phyloP scores from a whole-genome alignment of 192 early-diverging fungal genomes.

The Phlyctochytrium planicorne region DNA sequence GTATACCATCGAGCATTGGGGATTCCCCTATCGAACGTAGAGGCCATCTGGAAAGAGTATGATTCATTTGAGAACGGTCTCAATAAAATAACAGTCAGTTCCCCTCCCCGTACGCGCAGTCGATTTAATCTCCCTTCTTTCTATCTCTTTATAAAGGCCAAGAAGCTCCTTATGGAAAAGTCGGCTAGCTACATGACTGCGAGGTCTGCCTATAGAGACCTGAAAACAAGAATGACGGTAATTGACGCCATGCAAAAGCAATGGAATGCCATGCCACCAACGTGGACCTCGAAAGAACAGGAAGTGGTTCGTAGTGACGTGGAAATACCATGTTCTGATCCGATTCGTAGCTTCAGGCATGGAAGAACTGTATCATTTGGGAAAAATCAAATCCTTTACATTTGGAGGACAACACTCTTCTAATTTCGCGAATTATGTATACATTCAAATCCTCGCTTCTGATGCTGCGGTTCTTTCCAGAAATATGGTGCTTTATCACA shows the following conservation, averaged over 20 bases:
- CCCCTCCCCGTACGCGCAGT: too few relatives aligned
- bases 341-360: conserved; percentile 42
- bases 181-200: conserved; percentile 94
- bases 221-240: conserved; percentile 72
- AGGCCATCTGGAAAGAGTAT: conserved; percentile 94
- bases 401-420: conserved; percentile 57
- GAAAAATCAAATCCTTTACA: conserved; percentile 84
- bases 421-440: conserved; percentile 74
- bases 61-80: conserved; percentile 84
- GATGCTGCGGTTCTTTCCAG: conserved; percentile 81
- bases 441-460: conserved; percentile 86
- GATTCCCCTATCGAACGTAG: conserved; percentile 84
- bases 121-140: too few relatives aligned
- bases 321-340: neutral
- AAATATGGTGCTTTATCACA: conserved; percentile 72
- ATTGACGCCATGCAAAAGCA: conserved; percentile 63
- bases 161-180: conserved; percentile 81
- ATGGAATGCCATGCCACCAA: conserved; percentile 71
- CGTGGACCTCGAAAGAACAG: conserved; percentile 76
- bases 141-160: conserved; percentile 74
- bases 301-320: conserved; percentile 47
- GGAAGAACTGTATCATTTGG: conserved; percentile 91
- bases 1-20: conserved; percentile 83
- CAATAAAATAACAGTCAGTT: too few relatives aligned
- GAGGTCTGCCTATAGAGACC: conserved; percentile 78